Evolutionary conservation across 2,329 filamentous ascomycete genomes (phyloP), one percentile per base, ranked within the genome.

Genomic region (Penicillium digitatum): DNA sequence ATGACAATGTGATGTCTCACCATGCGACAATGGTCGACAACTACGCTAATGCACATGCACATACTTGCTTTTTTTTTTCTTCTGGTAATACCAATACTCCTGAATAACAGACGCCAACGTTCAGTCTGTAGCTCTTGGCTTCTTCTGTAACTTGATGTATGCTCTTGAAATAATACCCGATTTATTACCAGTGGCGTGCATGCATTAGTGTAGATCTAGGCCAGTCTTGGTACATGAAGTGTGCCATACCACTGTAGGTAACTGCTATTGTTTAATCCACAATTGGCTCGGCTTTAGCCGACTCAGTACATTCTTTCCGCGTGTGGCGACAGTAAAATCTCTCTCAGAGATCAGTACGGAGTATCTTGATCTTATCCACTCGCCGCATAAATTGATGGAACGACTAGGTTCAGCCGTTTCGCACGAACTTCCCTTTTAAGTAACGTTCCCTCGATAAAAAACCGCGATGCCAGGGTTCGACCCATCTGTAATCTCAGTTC

Each of bases 401-500:
- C 18, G 20, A 34, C 9, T 27, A 11, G 31, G 47, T 34, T 39
- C 34, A 27, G 16, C 9, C 20, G 48, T 1, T 22, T 9, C 9
- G 20, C 24, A 37, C 14, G 5, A 50, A 40, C 29, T 37, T 35
- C 39, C 38, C 1, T 2, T 44, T 40, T 20, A 7, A 52, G 55
- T 44, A 47, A 22, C 10, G 32, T 27, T 3, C 16, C 39, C 29
- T 7, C 37, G 5, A 5, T 11, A 22, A 31, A 43, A 46, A 31
- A 16, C 14, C 26, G 9, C 20, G 20, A 18, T 48, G 31, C 14
- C 47, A 51, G 20, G 43, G 45, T 34, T 38, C 37, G 52, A 46
- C 54, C 56, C 54, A 54, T 52, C 38, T 35, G 40, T 40, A 24
- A 40, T 40, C 18, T 55, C 57, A 59, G 22, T 53, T 47, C 47